These are phyloP conservation scores for Penicillium brasilianum DNA, from an alignment of 2,329 filamentous ascomycete genomes.

Conservation along the genomic window DNA sequence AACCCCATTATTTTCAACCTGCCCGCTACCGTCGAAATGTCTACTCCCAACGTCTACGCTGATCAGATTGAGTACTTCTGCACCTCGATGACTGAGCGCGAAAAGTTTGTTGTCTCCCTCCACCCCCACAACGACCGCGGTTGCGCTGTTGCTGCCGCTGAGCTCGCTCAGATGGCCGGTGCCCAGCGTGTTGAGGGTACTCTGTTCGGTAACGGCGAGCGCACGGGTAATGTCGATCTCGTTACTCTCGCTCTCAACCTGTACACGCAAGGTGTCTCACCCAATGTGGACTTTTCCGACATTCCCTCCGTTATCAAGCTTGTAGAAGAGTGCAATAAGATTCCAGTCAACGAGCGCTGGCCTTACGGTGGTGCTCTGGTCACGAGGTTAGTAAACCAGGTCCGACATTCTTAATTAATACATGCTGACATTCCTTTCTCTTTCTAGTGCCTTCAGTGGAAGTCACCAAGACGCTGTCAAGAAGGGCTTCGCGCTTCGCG, in stretches of 20 bases:
- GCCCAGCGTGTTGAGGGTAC: conserved; percentile 94
- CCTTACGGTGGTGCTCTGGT: conserved; percentile 74
- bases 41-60: conserved; percentile 93
- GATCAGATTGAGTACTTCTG: conserved; percentile 98
- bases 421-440: conserved; percentile 35
- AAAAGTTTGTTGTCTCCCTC: conserved; percentile 86
- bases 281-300: conserved; percentile 88
- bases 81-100: conserved; percentile 77
- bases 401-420: background rate
- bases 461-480: conserved; percentile 94
- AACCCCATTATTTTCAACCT: conserved; percentile 95
- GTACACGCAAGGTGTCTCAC: conserved; percentile 89
- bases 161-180: conserved; percentile 94
- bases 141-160: conserved; percentile 85
- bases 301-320: conserved; percentile 83
- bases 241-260: conserved; percentile 92
- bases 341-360: conserved; percentile 85
- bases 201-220: conserved; percentile 91
- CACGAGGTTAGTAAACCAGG: background rate
- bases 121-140: conserved; percentile 96
- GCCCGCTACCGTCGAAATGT: conserved; percentile 92
- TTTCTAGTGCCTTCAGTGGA: conserved; percentile 10
- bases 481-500: conserved; percentile 75
- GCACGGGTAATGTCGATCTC: conserved; percentile 93
- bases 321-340: conserved; percentile 93